phyloP scores from a whole-genome alignment of 768 basidiomycete species.

The Cyathus striatus region DNA sequence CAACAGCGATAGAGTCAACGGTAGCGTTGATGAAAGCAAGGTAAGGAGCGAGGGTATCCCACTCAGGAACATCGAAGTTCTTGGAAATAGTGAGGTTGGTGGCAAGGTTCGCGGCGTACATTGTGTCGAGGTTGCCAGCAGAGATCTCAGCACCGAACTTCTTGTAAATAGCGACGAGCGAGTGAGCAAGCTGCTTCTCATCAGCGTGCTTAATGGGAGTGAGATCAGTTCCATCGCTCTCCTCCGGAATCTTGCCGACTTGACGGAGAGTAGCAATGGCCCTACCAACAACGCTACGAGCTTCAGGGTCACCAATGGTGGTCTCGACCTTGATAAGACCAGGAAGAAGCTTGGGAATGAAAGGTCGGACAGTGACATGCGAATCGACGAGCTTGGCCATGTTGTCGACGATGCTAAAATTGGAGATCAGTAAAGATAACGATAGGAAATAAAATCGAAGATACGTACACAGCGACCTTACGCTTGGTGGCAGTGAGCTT shows the following conservation, averaged over 20 bases:
- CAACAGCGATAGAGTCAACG: constrained; percentile 62
- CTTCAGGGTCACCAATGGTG: constrained; percentile 96
- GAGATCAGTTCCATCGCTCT: constrained; percentile 87
- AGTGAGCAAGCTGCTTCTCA: constrained; percentile 54
- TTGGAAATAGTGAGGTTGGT: constrained; percentile 84
- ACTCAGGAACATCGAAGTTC: constrained; percentile 87
- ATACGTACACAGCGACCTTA: constrained; percentile 88
- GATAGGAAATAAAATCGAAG: constrained; percentile 9
- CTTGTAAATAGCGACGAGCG: constrained; percentile 78
- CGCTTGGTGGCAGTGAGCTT: constrained; percentile 96
- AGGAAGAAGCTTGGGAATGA: constrained; percentile 93
- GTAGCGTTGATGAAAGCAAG: constrained; percentile 58
- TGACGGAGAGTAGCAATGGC: constrained; percentile 96
- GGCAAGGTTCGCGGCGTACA: constrained; percentile 77
- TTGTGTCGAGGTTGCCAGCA: constrained; percentile 48
- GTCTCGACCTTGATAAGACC: constrained; percentile 94
- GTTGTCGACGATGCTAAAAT: constrained; percentile 86
- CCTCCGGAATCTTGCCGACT: constrained; percentile 85
- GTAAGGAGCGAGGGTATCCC: constrained; percentile 80
- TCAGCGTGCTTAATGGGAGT: constrained; percentile 81
- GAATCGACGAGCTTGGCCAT: constrained; percentile 99
- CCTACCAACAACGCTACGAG: constrained; percentile 84
- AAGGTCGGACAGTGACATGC: constrained; percentile 89
- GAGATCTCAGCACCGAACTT: constrained; percentile 66
- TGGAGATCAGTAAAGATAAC: constrained; percentile 8